Evolutionary conservation across 768 basidiomycete genomes (phyloP).

Genomic region (Inosperma sp.): DNA sequence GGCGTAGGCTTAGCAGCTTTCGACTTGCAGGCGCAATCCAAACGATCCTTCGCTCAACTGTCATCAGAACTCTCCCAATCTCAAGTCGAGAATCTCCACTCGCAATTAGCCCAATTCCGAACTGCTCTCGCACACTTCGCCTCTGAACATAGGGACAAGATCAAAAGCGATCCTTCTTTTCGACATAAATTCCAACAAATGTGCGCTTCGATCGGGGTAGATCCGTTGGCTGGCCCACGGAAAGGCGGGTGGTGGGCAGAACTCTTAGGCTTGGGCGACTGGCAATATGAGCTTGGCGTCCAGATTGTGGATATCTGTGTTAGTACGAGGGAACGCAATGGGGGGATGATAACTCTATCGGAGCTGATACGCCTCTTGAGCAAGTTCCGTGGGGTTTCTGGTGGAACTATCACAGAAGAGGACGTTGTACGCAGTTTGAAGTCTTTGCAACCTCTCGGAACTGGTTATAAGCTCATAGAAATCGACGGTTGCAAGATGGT

Average conservation of each 20-base stretch:
- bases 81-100: slow-evolving; percentile 74
- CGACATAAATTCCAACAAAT: slow-evolving; percentile 92
- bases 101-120: slow-evolving; percentile 82
- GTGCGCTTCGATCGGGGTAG: slow-evolving; percentile 93
- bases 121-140: slow-evolving; percentile 77
- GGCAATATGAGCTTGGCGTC: slow-evolving; percentile 93
- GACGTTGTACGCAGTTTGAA: slow-evolving; percentile 82
- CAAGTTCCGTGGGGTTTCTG: slow-evolving; percentile 65
- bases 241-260: slow-evolving; percentile 93
- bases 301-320: slow-evolving; percentile 93
- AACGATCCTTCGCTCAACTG: slow-evolving; percentile 76
- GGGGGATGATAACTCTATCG: slow-evolving; percentile 85
- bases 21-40: slow-evolving; percentile 78
- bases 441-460: slow-evolving; percentile 80
- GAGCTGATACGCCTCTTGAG: slow-evolving; percentile 79
- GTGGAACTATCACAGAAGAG: slow-evolving; percentile 74
- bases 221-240: slow-evolving; percentile 83
- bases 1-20: slow-evolving; percentile 89
- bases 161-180: slow-evolving; percentile 79
- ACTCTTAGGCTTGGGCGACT: slow-evolving; percentile 82
- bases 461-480: slow-evolving; percentile 85
- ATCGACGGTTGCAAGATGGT: slow-evolving; percentile 78
- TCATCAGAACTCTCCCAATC: slow-evolving; percentile 71
- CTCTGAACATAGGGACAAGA: slow-evolving; percentile 74
- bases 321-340: slow-evolving; percentile 82